A percentile compares a stretch with the other conserved stretches of the same genome.
Evolutionary conservation across 768 basidiomycete species (phyloP).

Genomic region (Kwoniella sp.): DNA sequence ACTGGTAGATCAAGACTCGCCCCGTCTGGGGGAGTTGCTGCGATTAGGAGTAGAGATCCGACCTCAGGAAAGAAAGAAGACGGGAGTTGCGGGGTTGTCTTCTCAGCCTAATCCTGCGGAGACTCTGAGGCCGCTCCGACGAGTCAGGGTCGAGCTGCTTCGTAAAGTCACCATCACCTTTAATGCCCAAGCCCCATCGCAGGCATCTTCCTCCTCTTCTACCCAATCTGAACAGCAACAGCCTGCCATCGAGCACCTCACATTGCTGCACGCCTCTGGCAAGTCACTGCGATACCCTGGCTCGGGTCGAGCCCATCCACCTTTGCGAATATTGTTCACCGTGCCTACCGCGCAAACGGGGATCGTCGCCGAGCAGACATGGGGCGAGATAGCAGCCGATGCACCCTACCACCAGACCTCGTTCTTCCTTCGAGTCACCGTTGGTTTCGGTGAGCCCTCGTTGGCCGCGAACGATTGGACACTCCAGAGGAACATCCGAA

Average conservation of each 20-base stretch:
- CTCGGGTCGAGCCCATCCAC: slow-evolving; percentile 64
- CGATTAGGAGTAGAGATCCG: slow-evolving; percentile 49
- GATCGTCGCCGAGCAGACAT: slow-evolving; percentile 62
- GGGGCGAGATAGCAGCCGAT: slow-evolving; percentile 73
- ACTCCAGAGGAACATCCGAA: slow-evolving; percentile 27
- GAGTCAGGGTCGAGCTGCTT: slow-evolving; percentile 52
- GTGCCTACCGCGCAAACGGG: slow-evolving; percentile 61
- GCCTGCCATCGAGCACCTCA: slow-evolving; percentile 51
- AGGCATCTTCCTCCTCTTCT: slow-evolving; percentile 15
- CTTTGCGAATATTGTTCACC: slow-evolving; percentile 66
- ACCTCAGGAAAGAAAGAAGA: slow-evolving; percentile 35
- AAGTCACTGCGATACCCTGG: slow-evolving; percentile 88
- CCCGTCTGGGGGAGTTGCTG: slow-evolving; percentile 39
- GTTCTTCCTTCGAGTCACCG: slow-evolving; percentile 72
- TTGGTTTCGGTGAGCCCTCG: slow-evolving; percentile 63
- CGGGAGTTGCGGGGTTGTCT: slow-evolving; percentile 30
- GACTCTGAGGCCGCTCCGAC: slow-evolving; percentile 39
- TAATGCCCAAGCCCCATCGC: neutral
- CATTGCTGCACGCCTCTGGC: slow-evolving; percentile 77
- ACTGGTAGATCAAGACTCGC: slow-evolving; percentile 34
- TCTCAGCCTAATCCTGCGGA: slow-evolving; percentile 34
- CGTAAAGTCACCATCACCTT: slow-evolving; percentile 30
- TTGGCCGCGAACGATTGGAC: slow-evolving; percentile 25
- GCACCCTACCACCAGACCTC: slow-evolving; percentile 81
- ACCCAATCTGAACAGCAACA: neutral